Evolutionary conservation across 1,284 basidiomycete species (phyloP), one percentile per base, ranked within the genome.

Genomic region (Dichomitus squalens): DNA sequence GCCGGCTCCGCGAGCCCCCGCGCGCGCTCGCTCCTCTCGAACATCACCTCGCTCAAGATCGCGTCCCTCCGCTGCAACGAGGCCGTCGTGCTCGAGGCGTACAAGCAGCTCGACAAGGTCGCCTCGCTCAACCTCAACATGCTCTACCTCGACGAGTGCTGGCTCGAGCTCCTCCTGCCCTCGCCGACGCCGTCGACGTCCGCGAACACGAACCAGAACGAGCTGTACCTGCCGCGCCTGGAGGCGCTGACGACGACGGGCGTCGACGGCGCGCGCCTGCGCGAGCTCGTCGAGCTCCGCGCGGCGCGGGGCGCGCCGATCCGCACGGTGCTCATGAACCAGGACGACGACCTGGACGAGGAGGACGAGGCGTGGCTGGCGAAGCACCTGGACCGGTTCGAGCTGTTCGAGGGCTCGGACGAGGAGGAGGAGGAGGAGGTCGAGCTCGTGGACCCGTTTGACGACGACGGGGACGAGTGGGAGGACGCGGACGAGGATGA

Each of bases 121-220:
- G 67, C 68, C 44, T 61, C 69, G 20, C 71, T 85, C 23, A 80
- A 84, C 58, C 70, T 82, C 23, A 78, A 83, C 64, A 81, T 78
- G 53, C 39, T 58, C 49, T 68, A 68, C 60, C 60, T 73, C 50
- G 69, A 68, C 49, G 43, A 60, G 8, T 50, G 57, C 62, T 82
- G 80, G 63, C 79, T 77, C 66, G 68, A 68, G 29, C 67, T 75
- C 55, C 75, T 86, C 49, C 43, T 58, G 36, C 55, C 55, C 8
- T 58, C 60, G 34, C 40, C 53, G 27, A 31, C 31, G 18, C 44
- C 44, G 0, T 47, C 44, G 18, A 47, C 44, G 9, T 47, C 44
- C 29, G 44, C 44, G 3, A 47, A 47, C 29, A 47, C 44, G 44
- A 47, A 47, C 44, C 44, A 36, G 49, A 39, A 38, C 25, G 50